Base-by-base conservation (phyloP, 1,284 basidiomycete species). In the Porogramme epimiltina region DNA sequence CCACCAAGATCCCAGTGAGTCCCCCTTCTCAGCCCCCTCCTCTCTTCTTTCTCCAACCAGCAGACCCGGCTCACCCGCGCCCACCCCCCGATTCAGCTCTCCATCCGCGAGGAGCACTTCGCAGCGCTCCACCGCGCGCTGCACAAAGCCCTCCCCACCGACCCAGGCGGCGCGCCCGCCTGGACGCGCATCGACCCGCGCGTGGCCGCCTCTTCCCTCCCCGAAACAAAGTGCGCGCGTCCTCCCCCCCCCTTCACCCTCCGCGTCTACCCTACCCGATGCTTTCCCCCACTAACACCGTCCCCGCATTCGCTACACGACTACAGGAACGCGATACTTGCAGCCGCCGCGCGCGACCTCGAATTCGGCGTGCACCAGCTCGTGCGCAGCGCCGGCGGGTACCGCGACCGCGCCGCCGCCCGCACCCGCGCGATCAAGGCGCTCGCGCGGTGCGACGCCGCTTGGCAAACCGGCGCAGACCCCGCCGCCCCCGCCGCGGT, bases 1-100 rank as follows among this genome's bases (percentile, higher is more conserved):
- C 87, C 5, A 73, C 73, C 46, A 89, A 89, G 67, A 73, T 87
- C 15, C 74, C 79, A 0, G 85, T 88, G 56, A 44, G 75, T 67
- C 3, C 10, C 19, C 28, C 10, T 37, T 33, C 19, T 38, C 18
- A 23, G 38, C 22, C 19, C 46, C 23, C 49, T 41, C 22, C 10
- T 47, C 1, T 31, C 46, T 1, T 23, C 28, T 15, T 6, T 37
- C 13, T 9, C 34, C 34, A 16, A 6, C 8, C 34, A 13, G 34
- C 16, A 37, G 13, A 9, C 34, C 9, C 28, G n/a, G 28, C 10
- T 37, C 36, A 8, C 18, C 10, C 31, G 26, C n/a, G 16, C 31
- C 44, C 34, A n/a, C 31, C 19, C 34, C 23, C 18, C n/a, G 6
- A 4, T 3, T 4, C 26, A 75, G 76, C 45, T 65, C 16, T 52